Evolutionary conservation across 2,329 filamentous ascomycete species (phyloP).

Genomic region (Pseudocercospora vitis): DNA sequence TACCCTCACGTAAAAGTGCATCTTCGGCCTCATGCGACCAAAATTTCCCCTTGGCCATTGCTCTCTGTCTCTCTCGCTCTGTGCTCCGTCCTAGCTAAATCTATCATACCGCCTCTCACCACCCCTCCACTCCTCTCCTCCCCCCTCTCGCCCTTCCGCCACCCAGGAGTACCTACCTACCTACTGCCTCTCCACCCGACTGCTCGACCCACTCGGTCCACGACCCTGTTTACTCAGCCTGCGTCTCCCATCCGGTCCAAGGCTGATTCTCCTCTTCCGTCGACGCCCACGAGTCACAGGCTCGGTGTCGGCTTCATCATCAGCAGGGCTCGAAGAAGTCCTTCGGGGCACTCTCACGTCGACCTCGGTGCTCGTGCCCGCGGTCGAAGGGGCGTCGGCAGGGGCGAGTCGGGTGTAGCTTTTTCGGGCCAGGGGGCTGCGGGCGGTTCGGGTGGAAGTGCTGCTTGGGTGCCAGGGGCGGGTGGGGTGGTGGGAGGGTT

Average conservation of each 20-base stretch:
- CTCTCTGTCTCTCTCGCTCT: too few relatives aligned
- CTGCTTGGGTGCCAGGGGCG: conserved; percentile 15
- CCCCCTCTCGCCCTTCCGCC: too few relatives aligned
- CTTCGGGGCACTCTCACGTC: conserved; percentile 26
- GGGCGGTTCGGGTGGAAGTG: conserved; percentile 38
- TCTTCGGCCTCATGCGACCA: too few relatives aligned
- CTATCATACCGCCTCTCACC: too few relatives aligned
- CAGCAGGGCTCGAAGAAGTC: conserved; percentile 12
- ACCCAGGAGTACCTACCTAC: too few relatives aligned
- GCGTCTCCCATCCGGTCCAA: conserved; percentile 28
- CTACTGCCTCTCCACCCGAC: conserved; percentile 16
- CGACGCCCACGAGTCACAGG: too few relatives aligned
- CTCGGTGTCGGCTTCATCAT: conserved; percentile 19
- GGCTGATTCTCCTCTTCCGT: conserved; percentile 21
- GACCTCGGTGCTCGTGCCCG: conserved; percentile 21
- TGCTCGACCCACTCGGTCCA: conserved; percentile 22
- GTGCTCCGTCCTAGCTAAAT: too few relatives aligned
- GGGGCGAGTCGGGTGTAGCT: conserved; percentile 39
- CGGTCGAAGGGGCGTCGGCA: conserved; percentile 23
- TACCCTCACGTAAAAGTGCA: too few relatives aligned
- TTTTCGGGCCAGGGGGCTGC: conserved; percentile 48
- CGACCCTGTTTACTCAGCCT: conserved; percentile 28
- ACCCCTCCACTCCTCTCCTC: too few relatives aligned
- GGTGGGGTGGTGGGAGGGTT: conserved; percentile 11
- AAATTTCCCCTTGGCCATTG: too few relatives aligned